These are phyloP conservation scores for Termitomyces sp. DNA, from an alignment of 768 basidiomycete species.

Conservation along the genomic window DNA sequence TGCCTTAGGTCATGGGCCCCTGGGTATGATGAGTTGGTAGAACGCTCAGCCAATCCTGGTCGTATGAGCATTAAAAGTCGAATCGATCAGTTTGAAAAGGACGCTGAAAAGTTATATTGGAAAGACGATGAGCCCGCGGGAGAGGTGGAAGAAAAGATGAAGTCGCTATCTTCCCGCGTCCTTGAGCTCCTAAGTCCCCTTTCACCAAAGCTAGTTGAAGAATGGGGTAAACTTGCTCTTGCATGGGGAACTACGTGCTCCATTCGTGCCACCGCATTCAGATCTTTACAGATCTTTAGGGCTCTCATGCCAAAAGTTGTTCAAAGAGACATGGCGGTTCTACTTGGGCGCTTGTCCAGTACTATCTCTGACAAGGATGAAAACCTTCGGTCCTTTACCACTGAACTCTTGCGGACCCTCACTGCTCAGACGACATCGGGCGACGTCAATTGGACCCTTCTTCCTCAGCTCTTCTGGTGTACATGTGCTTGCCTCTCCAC, in stretches of 20 bases:
- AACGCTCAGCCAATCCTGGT: conserved; percentile 44
- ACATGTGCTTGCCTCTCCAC: conserved; percentile 77
- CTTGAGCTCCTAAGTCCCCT: conserved; percentile 65
- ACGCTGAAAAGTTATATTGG: conserved; percentile 60
- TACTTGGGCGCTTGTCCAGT: conserved; percentile 79
- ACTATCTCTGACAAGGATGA: conserved; percentile 73
- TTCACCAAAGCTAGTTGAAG: conserved; percentile 59
- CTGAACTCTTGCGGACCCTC: conserved; percentile 77
- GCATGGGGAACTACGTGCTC: conserved; percentile 85
- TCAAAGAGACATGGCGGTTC: conserved; percentile 65
- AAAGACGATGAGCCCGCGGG: conserved; percentile 57
- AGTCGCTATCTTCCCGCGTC: conserved; percentile 57
- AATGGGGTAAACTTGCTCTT: conserved; percentile 78
- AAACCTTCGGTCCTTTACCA: conserved; percentile 77
- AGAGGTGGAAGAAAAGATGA: conserved; percentile 62
- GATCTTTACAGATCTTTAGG: conserved; percentile 88
- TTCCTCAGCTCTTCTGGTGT: conserved; percentile 89
- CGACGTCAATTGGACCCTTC: conserved; percentile 52
- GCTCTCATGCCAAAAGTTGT: conserved; percentile 69
- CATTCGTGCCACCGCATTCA: conserved; percentile 78
- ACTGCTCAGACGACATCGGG: conserved; percentile 50
- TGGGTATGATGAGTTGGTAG: conserved; percentile 67
- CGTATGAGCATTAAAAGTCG: conserved; percentile 44
- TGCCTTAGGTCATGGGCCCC: conserved; percentile 77
- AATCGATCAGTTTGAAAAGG: conserved; percentile 51